These are phyloP conservation scores for Barbarea vulgaris DNA, from an alignment of 345 rosid species.

Conservation along the genomic window DNA sequence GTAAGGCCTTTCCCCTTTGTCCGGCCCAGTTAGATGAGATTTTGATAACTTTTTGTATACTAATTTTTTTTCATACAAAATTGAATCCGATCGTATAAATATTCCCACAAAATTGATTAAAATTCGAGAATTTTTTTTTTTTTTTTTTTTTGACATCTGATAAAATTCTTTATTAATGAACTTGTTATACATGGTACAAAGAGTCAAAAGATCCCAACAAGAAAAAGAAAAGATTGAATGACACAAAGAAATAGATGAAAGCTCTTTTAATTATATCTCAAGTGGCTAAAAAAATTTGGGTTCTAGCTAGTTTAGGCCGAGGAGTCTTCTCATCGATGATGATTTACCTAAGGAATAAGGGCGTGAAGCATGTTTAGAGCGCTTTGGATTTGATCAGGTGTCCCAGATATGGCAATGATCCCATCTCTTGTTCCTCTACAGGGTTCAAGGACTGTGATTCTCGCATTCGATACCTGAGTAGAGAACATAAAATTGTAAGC, in stretches of 20 bases:
- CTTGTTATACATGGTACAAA: neutral
- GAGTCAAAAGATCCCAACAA: neutral
- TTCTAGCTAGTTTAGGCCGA: neutral
- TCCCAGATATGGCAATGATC: slow-evolving; percentile 69
- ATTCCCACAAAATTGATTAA: no score
- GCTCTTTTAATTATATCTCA: neutral
- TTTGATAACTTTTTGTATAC: no score
- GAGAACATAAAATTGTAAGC: slow-evolving; percentile 16
- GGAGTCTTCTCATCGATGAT: neutral
- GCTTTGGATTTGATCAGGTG: slow-evolving; percentile 72
- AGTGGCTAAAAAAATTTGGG: neutral
- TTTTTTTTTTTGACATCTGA: no score
- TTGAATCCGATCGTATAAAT: no score
- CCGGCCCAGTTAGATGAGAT: no score
- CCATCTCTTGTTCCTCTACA: slow-evolving; percentile 39
- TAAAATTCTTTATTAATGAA: no score
- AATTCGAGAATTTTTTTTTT: no score
- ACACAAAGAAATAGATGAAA: neutral
- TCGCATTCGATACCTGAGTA: slow-evolving; percentile 72
- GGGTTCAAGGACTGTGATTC: slow-evolving; percentile 62
- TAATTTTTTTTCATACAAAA: no score
- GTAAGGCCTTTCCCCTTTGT: no score
- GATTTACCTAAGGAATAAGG: neutral
- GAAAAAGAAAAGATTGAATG: neutral
- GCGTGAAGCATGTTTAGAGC: slow-evolving; percentile 72